These are phyloP conservation scores for Physcomitrium patens DNA, from an alignment of 225 moss, liverwort and hornwort species.

Conservation along the genomic window DNA sequence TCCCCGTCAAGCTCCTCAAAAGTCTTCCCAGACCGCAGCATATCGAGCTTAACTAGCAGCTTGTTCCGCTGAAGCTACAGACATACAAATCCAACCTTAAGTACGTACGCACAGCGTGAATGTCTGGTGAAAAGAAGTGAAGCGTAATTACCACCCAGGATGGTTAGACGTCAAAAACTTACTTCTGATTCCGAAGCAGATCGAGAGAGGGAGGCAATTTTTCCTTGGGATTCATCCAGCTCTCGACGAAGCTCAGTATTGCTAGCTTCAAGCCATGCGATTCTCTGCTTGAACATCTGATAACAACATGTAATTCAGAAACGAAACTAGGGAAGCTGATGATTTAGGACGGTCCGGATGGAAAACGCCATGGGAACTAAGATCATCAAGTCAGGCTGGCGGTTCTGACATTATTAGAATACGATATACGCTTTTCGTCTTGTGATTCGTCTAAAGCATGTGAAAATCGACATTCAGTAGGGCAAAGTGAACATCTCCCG, in stretches of 20 bases:
- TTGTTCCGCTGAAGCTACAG: constrained; percentile 70
- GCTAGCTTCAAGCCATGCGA: constrained; percentile 84
- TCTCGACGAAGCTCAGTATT: constrained; percentile 76
- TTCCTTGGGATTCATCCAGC: constrained; percentile 65
- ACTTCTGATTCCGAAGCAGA: constrained; percentile 70
- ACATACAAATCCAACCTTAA: constrained; percentile 4
- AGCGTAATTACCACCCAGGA: too few relatives aligned
- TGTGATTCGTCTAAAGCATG: too few relatives aligned
- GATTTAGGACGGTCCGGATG: too few relatives aligned
- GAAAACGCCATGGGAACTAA: too few relatives aligned
- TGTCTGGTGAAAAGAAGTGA: too few relatives aligned
- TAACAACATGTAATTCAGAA: not conserved
- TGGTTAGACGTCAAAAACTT: not conserved
- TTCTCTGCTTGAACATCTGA: constrained; percentile 86
- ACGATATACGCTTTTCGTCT: too few relatives aligned
- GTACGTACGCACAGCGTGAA: not conserved
- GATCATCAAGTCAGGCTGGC: too few relatives aligned
- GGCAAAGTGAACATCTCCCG: too few relatives aligned
- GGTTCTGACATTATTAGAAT: too few relatives aligned
- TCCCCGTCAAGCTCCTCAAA: constrained; percentile 73
- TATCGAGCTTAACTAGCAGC: constrained; percentile 64
- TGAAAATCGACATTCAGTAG: too few relatives aligned
- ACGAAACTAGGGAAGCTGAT: too few relatives aligned
- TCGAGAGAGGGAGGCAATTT: constrained; percentile 45
- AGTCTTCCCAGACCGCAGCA: constrained; percentile 75